Evolutionary conservation across 441 rosid genomes (phyloP), one percentile per base, ranked within the genome.

Genomic region (Rhodomyrtus psidioides): DNA sequence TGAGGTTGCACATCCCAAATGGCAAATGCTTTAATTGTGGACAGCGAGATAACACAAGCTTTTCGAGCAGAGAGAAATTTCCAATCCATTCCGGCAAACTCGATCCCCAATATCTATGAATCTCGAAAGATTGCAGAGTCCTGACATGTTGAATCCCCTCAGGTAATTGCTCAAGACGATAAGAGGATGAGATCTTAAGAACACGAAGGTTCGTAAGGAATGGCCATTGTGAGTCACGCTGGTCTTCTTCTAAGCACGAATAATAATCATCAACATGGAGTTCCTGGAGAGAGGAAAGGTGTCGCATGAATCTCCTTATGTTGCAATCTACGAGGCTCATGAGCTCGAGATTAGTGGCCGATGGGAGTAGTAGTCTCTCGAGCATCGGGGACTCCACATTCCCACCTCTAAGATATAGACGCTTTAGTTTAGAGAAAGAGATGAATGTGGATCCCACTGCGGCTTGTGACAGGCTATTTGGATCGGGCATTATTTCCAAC

Each of bases 251-350:
- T n/a, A n/a, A n/a, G 26, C 13, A 4, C 6, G 0, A 2, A 19
- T 0, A 0, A 0, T 1, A 8, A 2, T 0, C 0, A 0, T 0
- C 0, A 17, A 34, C 5, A 26, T 0, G 0, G 46, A 65, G 74
- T 7, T 60, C 14, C 1, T 0, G 7, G 7, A 62, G 46, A 1
- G 14, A 9, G 76, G 76, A 62, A 62, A 30, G 44, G 76, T 17
- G 46, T 0, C 0, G 46, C 46, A 9, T 30, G 4, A 17, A 6
- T 5, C 1, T 2, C 44, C 4, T 2, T 4, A 62, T 1, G 13
- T 30, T 0, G 44, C 24, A 62, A 0, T 0, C 0, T 0, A 0
- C 0, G 24, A 17, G 6, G 0, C 0, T 0, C 4, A 62, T 1
- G 12, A 3, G 8, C 44, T 30, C 13, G 6, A 62, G 24, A 4